phyloP scores from a whole-genome alignment of 2,329 filamentous ascomycete genomes.

The Penicillium sp. region DNA sequence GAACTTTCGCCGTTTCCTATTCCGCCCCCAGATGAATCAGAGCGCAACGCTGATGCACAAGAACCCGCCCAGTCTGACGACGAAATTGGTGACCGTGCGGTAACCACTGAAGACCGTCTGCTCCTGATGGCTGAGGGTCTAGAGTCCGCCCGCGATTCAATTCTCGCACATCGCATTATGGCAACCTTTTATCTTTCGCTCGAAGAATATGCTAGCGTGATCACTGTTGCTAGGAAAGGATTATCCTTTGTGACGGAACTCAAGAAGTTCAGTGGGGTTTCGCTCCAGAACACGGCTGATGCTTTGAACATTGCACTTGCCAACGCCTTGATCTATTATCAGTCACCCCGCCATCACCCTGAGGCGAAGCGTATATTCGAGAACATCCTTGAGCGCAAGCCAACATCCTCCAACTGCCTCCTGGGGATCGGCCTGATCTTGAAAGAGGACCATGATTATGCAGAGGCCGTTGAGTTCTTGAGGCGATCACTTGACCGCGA shows the following conservation, averaged over 20 bases:
- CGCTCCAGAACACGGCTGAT: conserved; percentile 67
- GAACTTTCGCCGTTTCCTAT: conserved; percentile 75
- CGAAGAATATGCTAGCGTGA: conserved; percentile 78
- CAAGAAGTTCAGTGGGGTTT: conserved; percentile 63
- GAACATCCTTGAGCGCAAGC: conserved; percentile 69
- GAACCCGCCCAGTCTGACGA: conserved; percentile 34
- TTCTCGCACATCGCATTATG: conserved; percentile 78
- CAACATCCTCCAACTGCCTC: conserved; percentile 72
- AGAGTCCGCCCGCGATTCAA: conserved; percentile 60
- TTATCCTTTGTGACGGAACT: conserved; percentile 59
- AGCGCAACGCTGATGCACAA: conserved; percentile 27
- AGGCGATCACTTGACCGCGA: conserved; percentile 71
- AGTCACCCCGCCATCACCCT: conserved; percentile 81
- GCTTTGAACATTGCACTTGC: conserved; percentile 72
- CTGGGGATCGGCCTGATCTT: conserved; percentile 88
- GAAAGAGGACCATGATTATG: conserved; percentile 87
- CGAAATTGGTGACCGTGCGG: conserved; percentile 2
- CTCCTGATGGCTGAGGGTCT: conserved; percentile 76
- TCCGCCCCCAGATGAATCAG: conserved; percentile 46
- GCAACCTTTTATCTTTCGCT: conserved; percentile 77
- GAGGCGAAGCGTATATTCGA: conserved; percentile 88
- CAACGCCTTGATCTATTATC: conserved; percentile 85
- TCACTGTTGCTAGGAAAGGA: conserved; percentile 74
- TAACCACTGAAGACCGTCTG: conserved; percentile 70
- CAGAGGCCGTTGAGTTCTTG: conserved; percentile 75